Evolutionary conservation across 2,329 filamentous ascomycete genomes (phyloP).

Genomic region (Didymella sp.): DNA sequence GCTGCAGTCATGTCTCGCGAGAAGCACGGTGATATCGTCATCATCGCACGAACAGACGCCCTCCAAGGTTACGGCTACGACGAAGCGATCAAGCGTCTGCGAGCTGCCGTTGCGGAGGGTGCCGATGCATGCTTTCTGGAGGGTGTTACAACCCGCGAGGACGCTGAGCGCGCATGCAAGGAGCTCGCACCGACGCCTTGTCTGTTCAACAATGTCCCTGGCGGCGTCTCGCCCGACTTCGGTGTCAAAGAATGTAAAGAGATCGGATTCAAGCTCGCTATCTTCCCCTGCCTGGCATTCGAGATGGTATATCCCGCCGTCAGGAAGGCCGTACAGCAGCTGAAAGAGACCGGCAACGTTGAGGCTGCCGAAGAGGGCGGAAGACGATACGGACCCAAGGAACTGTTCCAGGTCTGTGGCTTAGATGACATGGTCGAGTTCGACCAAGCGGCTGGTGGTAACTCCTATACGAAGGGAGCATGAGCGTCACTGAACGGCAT

Average conservation of each 20-base stretch:
- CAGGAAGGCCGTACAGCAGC: conserved; percentile 36
- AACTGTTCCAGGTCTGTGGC: conserved; percentile 61
- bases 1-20: conserved; percentile 62
- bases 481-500: not conserved
- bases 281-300: conserved; percentile 56
- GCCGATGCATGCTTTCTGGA: conserved; percentile 69
- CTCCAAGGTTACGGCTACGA: conserved; percentile 64
- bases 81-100: conserved; percentile 60
- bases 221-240: conserved; percentile 63
- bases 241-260: conserved; percentile 60
- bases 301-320: conserved; percentile 47
- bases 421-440: conserved; percentile 60
- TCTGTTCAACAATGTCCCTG: conserved; percentile 65
- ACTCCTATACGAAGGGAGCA: conserved; percentile 33
- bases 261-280: conserved; percentile 66
- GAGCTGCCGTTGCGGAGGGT: conserved; percentile 60
- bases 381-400: conserved; percentile 55
- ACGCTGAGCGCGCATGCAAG: conserved; percentile 57
- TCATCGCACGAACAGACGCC: conserved; percentile 71
- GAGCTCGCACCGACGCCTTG: conserved; percentile 60
- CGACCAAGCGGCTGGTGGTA: conserved; percentile 56
- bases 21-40: conserved; percentile 63
- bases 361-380: conserved; percentile 50
- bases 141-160: conserved; percentile 60
- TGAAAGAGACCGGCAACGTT: conserved; percentile 38